These are phyloP conservation scores for Cryoendolithus antarcticus DNA, from an alignment of 2,329 filamentous ascomycete species.

Conservation along the genomic window DNA sequence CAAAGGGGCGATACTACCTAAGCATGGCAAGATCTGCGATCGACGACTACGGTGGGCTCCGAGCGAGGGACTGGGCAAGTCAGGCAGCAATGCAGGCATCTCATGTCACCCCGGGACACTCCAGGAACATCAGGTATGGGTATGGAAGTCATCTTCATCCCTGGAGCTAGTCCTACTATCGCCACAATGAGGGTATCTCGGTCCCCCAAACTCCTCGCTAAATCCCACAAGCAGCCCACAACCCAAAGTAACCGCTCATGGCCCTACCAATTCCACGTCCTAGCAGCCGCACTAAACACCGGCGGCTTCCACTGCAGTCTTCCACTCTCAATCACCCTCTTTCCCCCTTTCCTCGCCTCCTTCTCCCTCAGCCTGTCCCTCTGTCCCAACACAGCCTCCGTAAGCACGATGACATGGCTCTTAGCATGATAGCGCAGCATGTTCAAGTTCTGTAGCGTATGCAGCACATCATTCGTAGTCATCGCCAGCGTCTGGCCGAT, in stretches of 20 bases:
- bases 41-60: no score
- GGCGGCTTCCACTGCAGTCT: constrained; percentile 91
- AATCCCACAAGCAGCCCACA: background rate
- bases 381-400: constrained; percentile 63
- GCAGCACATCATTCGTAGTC: constrained; percentile 95
- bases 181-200: no score
- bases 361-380: constrained; percentile 57
- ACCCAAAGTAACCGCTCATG: background rate
- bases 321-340: constrained; percentile 62
- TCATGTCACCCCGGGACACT: no score
- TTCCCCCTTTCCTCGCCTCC: constrained; percentile 68
- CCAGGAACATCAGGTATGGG: no score
- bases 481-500: constrained; percentile 72
- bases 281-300: constrained; percentile 75
- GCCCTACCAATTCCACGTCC: constrained; percentile 85
- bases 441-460: constrained; percentile 83
- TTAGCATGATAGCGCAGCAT: constrained; percentile 95
- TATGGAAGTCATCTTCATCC: no score
- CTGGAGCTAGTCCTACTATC: no score
- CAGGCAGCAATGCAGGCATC: no score
- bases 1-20: no score
- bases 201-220: background rate
- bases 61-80: no score
- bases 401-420: constrained; percentile 90
- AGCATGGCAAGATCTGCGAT: no score